Percentiles rank a stretch among this genome's conserved stretches.
Evolutionary conservation across 1,284 basidiomycete species (phyloP).

Genomic region (Ustanciosporium gigantosporum): DNA sequence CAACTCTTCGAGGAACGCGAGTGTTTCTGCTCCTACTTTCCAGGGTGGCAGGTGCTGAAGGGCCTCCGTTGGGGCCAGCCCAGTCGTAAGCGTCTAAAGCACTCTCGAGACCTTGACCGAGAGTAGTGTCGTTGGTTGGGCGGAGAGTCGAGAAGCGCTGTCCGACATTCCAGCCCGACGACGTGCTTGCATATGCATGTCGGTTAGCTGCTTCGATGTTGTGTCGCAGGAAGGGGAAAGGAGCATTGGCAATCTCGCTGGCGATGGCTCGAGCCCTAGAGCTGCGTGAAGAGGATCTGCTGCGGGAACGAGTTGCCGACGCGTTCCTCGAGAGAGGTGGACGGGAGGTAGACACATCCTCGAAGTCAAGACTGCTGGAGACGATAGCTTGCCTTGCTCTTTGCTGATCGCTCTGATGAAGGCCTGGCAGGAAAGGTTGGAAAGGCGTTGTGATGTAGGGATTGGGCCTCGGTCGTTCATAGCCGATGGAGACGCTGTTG

Average conservation of each 20-base stretch:
- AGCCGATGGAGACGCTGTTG: conserved; percentile 8
- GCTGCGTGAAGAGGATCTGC: conserved; percentile 15
- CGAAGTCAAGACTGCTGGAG: conserved; percentile 25
- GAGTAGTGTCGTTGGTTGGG: conserved; percentile 1
- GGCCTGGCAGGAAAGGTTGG: conserved; percentile 19
- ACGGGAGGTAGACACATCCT: conserved; percentile 4
- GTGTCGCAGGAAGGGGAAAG: conserved; percentile 25
- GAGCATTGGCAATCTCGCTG: conserved; percentile 21
- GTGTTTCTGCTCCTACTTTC: neutral
- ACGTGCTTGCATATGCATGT: neutral
- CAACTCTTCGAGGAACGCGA: conserved; percentile 1
- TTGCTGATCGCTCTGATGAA: conserved; percentile 17
- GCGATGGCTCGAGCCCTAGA: conserved; percentile 32
- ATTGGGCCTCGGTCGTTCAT: conserved; percentile 4
- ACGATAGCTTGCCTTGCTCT: conserved; percentile 6
- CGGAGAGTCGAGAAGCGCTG: neutral
- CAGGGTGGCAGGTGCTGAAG: conserved; percentile 3
- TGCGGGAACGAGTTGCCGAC: conserved; percentile 3
- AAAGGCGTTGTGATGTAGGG: conserved; percentile 12
- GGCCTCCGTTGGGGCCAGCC: conserved; percentile 25
- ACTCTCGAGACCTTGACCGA: conserved; percentile 10
- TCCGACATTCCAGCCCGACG: neutral
- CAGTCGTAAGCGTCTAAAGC: conserved; percentile 42
- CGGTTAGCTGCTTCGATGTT: conserved; percentile 20
- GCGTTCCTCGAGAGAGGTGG: conserved; percentile 10